phyloP scores from a whole-genome alignment of 805 yeast species.

The Sugiyamaella marilandica region DNA sequence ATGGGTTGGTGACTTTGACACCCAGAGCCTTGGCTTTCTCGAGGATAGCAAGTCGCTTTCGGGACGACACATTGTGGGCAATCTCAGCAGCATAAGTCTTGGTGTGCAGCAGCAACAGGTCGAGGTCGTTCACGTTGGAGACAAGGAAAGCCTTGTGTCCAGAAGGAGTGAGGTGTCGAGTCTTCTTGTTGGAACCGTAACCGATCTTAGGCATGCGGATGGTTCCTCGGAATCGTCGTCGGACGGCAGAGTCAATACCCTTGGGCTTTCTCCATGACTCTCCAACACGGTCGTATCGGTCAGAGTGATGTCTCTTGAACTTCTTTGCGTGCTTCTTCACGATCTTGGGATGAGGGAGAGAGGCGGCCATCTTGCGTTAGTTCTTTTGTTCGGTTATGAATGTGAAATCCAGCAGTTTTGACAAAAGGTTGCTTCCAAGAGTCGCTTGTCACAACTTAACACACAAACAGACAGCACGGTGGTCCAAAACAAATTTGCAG shows the following conservation, averaged over 20 bases:
- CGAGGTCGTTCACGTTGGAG: conserved; percentile 89
- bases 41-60: conserved; percentile 94
- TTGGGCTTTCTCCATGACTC: conserved; percentile 99
- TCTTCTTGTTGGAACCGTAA: conserved; percentile 99
- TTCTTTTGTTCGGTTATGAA: neutral
- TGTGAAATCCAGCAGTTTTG: too few species aligned
- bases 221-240: conserved; percentile 99
- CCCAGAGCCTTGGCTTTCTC: conserved; percentile 98
- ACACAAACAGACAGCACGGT: too few species aligned
- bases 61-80: conserved; percentile 97
- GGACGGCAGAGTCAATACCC: conserved; percentile 99
- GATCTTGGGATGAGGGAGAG: conserved; percentile 97
- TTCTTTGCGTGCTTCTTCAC: conserved; percentile 96
- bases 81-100: conserved; percentile 99
- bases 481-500: too few species aligned
- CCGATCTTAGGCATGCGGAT: conserved; percentile 99
- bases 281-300: conserved; percentile 96
- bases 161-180: conserved; percentile 91
- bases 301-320: conserved; percentile 99
- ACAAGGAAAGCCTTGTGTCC: conserved; percentile 98
- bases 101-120: conserved; percentile 93
- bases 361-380: conserved; percentile 74
- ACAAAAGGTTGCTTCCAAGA: too few species aligned
- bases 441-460: too few species aligned
- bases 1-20: conserved; percentile 98